These are phyloP conservation scores for Diaporthe australafricana DNA, from an alignment of 2,329 filamentous ascomycete species.

Conservation along the genomic window DNA sequence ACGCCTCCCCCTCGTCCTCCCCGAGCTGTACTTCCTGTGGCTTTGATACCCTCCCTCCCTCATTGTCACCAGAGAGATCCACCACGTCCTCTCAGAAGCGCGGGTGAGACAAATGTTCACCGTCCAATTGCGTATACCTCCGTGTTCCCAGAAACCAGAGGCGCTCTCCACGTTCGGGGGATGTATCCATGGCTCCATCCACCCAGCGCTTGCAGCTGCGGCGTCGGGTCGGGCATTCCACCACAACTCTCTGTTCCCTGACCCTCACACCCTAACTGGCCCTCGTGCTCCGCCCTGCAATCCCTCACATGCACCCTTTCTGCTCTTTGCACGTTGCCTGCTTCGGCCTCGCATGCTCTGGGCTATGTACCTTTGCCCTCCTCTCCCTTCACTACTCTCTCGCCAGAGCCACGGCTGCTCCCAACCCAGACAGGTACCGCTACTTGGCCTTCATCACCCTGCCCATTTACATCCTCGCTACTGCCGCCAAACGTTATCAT, in stretches of 20 bases:
- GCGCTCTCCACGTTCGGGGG: slow-evolving; percentile 11
- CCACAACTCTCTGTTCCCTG: slow-evolving; percentile 25
- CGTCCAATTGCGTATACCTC: slow-evolving; percentile 10
- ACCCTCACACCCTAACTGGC: slow-evolving; percentile 29
- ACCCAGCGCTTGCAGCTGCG: slow-evolving; percentile 29
- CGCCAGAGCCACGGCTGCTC: not conserved
- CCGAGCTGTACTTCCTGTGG: slow-evolving; percentile 7
- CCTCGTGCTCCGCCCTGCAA: slow-evolving; percentile 14
- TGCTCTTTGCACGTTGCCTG: slow-evolving; percentile 23
- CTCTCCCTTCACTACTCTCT: not conserved
- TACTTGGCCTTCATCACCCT: slow-evolving; percentile 12
- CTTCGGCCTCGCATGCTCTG: slow-evolving; percentile 25
- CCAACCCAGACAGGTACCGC: slow-evolving; percentile 14
- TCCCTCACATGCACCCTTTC: slow-evolving; percentile 28
- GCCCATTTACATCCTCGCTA: not conserved
- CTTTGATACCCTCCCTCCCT: slow-evolving; percentile 3
- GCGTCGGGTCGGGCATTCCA: slow-evolving; percentile 24
- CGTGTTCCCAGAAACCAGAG: slow-evolving; percentile 2
- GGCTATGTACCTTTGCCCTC: slow-evolving; percentile 17
- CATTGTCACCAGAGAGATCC: not conserved
- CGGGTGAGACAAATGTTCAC: slow-evolving; percentile 25
- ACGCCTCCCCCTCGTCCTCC: not conserved
- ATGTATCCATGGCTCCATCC: slow-evolving; percentile 25
- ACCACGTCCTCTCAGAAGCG: not conserved
- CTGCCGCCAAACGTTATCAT: slow-evolving; percentile 18